Percentiles rank a stretch among this genome's conserved stretches.
These are phyloP conservation scores for Scytalidium sp. DNA, from an alignment of 2,329 filamentous ascomycete genomes.

Conservation along the genomic window DNA sequence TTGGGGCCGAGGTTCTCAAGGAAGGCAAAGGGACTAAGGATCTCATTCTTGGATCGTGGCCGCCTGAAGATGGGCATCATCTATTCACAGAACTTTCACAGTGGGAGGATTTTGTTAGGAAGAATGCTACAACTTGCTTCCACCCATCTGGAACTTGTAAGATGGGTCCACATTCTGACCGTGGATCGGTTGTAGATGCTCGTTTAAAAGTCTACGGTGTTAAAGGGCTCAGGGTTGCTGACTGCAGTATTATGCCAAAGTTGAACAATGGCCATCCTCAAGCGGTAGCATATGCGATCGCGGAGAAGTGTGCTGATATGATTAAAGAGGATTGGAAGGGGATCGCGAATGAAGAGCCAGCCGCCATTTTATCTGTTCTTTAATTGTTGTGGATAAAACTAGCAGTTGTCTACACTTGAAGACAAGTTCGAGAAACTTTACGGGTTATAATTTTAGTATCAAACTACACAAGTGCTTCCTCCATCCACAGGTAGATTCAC, in stretches of 20 bases:
- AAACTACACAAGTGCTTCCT: background rate
- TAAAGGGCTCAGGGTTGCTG: background rate
- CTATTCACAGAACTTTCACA: constrained; percentile 34
- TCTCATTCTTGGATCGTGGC: constrained; percentile 58
- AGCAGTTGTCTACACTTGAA: too few relatives aligned
- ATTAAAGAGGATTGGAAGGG: background rate
- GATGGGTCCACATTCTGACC: constrained; percentile 2
- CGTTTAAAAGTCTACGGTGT: constrained; percentile 7
- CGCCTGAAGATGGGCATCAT: constrained; percentile 46
- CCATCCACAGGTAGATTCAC: background rate
- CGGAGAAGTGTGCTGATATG: constrained; percentile 1
- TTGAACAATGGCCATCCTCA: constrained; percentile 4
- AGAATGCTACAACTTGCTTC: background rate
- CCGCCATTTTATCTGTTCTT: background rate
- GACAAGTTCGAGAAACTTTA: too few relatives aligned
- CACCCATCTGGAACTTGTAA: constrained; percentile 7
- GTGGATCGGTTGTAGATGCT: constrained; percentile 2
- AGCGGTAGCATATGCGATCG: constrained; percentile 5
- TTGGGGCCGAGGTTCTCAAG: constrained; percentile 55
- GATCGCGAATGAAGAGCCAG: background rate
- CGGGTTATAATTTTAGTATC: too few relatives aligned
- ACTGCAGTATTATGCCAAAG: constrained; percentile 5
- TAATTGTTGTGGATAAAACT: background rate
- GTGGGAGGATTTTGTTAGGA: background rate
- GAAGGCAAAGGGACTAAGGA: constrained; percentile 53